A percentile compares a stretch with the other conserved stretches of the same genome.
Conservation (phyloP, 2,329 filamentous ascomycete genomes). For the Alternaria dauci region DNA sequence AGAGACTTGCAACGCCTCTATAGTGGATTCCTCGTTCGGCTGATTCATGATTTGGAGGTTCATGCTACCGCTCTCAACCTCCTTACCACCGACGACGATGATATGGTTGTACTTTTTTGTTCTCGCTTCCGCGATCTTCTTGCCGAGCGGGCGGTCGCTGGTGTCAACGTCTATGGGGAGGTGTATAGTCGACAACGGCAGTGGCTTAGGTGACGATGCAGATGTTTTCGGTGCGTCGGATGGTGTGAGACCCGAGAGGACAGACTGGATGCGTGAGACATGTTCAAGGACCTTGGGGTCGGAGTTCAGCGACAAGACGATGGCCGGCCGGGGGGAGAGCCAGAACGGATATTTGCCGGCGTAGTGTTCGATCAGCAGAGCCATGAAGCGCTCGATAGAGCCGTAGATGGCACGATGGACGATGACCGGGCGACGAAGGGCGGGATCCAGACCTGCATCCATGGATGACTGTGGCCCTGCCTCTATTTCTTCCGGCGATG, state of each 20-base stretch:
- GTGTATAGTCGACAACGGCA: conserved; percentile 64
- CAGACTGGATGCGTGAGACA: conserved; percentile 52
- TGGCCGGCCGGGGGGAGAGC: conserved; percentile 81
- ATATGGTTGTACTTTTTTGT: conserved; percentile 76
- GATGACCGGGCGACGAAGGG: conserved; percentile 69
- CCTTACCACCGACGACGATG: conserved; percentile 69
- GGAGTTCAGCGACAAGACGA: conserved; percentile 76
- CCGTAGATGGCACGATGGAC: conserved; percentile 87
- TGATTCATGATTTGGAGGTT: conserved; percentile 49
- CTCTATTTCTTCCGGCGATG: conserved; percentile 71
- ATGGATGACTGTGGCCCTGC: conserved; percentile 57
- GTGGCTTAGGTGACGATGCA: conserved; percentile 43
- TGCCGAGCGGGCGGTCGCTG: conserved; percentile 67
- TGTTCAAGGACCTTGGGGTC: conserved; percentile 62
- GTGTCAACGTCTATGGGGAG: conserved; percentile 76
- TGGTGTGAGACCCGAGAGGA: conserved; percentile 39
- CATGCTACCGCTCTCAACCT: conserved; percentile 38
- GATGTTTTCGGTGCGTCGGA: conserved; percentile 19
- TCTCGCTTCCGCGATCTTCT: conserved; percentile 78
- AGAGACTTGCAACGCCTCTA: conserved; percentile 47
- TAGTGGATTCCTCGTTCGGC: conserved; percentile 42
- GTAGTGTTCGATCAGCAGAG: conserved; percentile 84
- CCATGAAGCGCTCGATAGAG: conserved; percentile 84
- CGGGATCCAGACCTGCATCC: conserved; percentile 49
- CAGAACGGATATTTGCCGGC: conserved; percentile 83